phyloP scores from a whole-genome alignment of 768 basidiomycete genomes.

The Lentinula sp. region DNA sequence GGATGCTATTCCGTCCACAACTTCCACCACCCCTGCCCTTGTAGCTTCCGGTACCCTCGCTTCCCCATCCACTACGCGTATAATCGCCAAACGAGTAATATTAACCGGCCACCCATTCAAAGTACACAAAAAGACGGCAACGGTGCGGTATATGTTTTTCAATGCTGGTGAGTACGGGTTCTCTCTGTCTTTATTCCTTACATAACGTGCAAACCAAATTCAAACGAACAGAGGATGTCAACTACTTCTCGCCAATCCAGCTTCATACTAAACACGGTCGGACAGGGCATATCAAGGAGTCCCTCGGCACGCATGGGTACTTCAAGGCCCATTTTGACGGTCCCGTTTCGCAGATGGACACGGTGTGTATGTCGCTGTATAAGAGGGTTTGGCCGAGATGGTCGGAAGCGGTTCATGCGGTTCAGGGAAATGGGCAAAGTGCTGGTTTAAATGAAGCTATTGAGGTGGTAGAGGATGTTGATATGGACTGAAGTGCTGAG shows the following conservation, averaged over 20 bases:
- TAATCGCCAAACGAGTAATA: slow-evolving; percentile 91
- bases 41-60: slow-evolving; percentile 89
- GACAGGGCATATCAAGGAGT: slow-evolving; percentile 83
- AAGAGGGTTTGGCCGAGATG: slow-evolving; percentile 93
- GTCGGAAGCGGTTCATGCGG: slow-evolving; percentile 61
- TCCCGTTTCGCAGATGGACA: slow-evolving; percentile 94
- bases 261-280: slow-evolving; percentile 89
- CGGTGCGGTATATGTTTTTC: slow-evolving; percentile 99
- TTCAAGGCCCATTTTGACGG: slow-evolving; percentile 96
- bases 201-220: background rate
- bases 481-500: background rate
- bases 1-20: background rate
- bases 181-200: slow-evolving; percentile 5
- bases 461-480: background rate
- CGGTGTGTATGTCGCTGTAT: slow-evolving; percentile 91
- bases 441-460: background rate
- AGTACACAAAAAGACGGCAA: slow-evolving; percentile 94
- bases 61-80: slow-evolving; percentile 83
- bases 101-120: slow-evolving; percentile 96
- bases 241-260: slow-evolving; percentile 91
- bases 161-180: slow-evolving; percentile 62
- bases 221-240: slow-evolving; percentile 61
- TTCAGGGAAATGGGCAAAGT: slow-evolving; percentile 29
- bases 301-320: slow-evolving; percentile 95
- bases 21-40: slow-evolving; percentile 59